These are phyloP conservation scores for Citrus maxima DNA, from an alignment of 345 rosid species.

Conservation along the genomic window DNA sequence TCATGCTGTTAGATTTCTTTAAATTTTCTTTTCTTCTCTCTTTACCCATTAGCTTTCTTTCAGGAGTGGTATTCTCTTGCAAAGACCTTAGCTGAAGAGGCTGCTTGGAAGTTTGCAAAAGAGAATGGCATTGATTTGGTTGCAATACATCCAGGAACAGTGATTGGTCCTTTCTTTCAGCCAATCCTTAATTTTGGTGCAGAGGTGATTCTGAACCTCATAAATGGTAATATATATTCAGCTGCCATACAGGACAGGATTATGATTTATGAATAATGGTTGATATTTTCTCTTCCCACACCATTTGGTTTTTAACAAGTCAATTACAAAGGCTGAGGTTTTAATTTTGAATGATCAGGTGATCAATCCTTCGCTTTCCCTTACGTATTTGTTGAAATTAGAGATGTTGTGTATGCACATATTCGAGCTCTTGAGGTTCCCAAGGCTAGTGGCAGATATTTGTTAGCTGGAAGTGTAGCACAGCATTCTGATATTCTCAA, in stretches of 20 bases:
- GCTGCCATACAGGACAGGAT: not conserved
- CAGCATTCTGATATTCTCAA: conserved; percentile 9
- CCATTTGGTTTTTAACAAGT: not conserved
- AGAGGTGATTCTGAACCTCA: conserved; percentile 21
- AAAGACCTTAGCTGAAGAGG: conserved; percentile 46
- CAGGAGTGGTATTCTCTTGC: conserved; percentile 41
- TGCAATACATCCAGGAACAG: conserved; percentile 34
- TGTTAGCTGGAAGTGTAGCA: conserved; percentile 24
- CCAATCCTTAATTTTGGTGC: conserved; percentile 30
- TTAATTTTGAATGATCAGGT: conserved; percentile 17
- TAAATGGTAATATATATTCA: conserved; percentile 22
- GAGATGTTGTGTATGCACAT: conserved; percentile 55
- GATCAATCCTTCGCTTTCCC: conserved; percentile 3
- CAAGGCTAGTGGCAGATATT: conserved; percentile 42
- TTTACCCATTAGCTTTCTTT: not conserved
- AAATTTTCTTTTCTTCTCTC: too few relatives aligned
- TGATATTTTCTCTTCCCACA: not conserved
- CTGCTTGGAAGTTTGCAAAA: conserved; percentile 42
- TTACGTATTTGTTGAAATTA: conserved; percentile 42
- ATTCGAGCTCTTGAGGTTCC: conserved; percentile 50
- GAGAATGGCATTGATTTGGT: conserved; percentile 45
- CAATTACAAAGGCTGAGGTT: not conserved
- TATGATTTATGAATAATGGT: not conserved
- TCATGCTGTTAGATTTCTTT: too few relatives aligned
- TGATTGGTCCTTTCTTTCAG: conserved; percentile 41